Evolutionary conservation across 1,284 basidiomycete species (phyloP).

Genomic region (Porodaedalea pini): DNA sequence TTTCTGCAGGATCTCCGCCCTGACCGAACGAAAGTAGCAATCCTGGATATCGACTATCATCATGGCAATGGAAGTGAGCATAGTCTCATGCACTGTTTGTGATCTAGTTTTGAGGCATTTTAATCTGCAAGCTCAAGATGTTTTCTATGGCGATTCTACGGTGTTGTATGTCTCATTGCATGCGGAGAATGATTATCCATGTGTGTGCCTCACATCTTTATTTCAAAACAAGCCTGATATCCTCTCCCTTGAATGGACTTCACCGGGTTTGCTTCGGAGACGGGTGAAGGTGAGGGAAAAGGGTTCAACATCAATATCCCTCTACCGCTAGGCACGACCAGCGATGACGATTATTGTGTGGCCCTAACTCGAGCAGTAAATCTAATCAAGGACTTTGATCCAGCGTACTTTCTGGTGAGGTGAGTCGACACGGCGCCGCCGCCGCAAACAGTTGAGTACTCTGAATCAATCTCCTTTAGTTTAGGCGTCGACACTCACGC

Average conservation of each 20-base stretch:
- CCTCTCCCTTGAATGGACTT: slow-evolving; percentile 28
- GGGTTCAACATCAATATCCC: slow-evolving; percentile 34
- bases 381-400: slow-evolving; percentile 27
- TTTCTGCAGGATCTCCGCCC: slow-evolving; percentile 26
- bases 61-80: slow-evolving; percentile 37
- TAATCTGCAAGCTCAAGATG: slow-evolving; percentile 30
- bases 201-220: slow-evolving; percentile 24
- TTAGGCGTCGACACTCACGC: slow-evolving; percentile 38
- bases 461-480: slow-evolving; percentile 17
- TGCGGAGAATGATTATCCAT: slow-evolving; percentile 36
- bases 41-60: slow-evolving; percentile 40
- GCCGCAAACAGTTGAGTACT: background rate
- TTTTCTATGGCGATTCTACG: slow-evolving; percentile 33
- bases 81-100: background rate
- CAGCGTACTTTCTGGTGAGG: slow-evolving; percentile 34
- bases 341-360: slow-evolving; percentile 29
- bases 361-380: slow-evolving; percentile 26
- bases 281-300: slow-evolving; percentile 28
- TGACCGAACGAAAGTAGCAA: slow-evolving; percentile 27
- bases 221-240: background rate
- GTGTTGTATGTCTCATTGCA: slow-evolving; percentile 37
- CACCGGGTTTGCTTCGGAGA: slow-evolving; percentile 33
- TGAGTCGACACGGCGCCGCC: slow-evolving; percentile 15
- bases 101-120: background rate
- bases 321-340: slow-evolving; percentile 30